Percentiles rank a stretch among this genome's conserved stretches.
phyloP scores from a whole-genome alignment of 345 rosid genomes.

The Brassica juncea region DNA sequence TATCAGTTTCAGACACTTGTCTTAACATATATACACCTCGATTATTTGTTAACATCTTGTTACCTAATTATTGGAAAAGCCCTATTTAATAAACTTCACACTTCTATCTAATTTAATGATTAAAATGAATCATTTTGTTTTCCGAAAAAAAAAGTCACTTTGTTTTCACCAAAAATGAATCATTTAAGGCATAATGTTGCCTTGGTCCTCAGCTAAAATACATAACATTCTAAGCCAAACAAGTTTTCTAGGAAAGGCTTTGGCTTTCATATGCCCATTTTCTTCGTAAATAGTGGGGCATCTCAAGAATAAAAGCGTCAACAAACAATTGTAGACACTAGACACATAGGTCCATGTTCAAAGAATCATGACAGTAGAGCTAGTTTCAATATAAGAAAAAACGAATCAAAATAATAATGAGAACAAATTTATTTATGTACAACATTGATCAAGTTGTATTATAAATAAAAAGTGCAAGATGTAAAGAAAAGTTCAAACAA shows the following conservation, averaged over 20 bases:
- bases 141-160: too few relatives aligned
- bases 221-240: too few relatives aligned
- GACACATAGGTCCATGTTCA: constrained; percentile 8
- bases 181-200: not conserved
- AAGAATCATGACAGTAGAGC: constrained; percentile 21
- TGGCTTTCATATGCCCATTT: not conserved
- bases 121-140: too few relatives aligned
- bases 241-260: not conserved
- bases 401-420: not conserved
- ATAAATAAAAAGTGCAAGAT: constrained; percentile 5
- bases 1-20: too few relatives aligned
- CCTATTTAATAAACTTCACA: too few relatives aligned
- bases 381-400: not conserved
- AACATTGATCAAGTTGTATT: not conserved
- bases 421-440: not conserved
- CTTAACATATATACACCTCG: too few relatives aligned
- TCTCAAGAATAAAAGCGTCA: not conserved
- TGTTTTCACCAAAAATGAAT: not conserved
- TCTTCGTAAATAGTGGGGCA: not conserved
- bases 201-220: too few relatives aligned
- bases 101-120: not conserved
- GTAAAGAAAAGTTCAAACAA: constrained; percentile 21
- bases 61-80: too few relatives aligned
- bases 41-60: too few relatives aligned
- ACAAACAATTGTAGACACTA: not conserved